Evolutionary conservation across 345 rosid species (phyloP).

Genomic region (Cochlearia excelsa): DNA sequence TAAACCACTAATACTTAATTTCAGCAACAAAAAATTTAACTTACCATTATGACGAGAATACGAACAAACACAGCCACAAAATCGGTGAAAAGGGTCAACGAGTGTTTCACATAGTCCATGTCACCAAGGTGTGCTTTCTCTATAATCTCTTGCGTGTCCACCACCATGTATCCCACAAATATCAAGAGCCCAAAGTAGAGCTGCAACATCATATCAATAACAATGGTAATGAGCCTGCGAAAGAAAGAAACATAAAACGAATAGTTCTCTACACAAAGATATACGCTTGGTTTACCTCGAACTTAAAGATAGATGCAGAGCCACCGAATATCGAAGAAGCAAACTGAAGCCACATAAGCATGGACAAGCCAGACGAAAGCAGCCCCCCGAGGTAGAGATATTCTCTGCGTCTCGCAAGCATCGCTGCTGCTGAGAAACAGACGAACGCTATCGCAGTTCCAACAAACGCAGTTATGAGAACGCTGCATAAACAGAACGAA

Average conservation of each 20-base stretch:
- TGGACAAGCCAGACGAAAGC: constrained; percentile 85
- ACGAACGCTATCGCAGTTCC: constrained; percentile 88
- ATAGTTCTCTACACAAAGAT: not conserved
- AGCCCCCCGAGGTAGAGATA: constrained; percentile 93
- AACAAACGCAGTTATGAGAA: constrained; percentile 78
- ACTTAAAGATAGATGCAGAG: constrained; percentile 71
- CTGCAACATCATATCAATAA: constrained; percentile 37
- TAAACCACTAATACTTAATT: too few species aligned
- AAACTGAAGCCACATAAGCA: constrained; percentile 85
- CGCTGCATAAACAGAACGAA: constrained; percentile 40
- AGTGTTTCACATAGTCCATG: constrained; percentile 82
- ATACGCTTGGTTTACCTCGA: constrained; percentile 52
- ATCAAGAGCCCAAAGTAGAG: constrained; percentile 86
- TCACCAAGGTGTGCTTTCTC: constrained; percentile 90
- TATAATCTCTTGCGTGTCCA: constrained; percentile 89
- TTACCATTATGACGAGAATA: constrained; percentile 76
- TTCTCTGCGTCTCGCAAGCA: constrained; percentile 91
- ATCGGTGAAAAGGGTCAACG: constrained; percentile 77
- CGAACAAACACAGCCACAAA: constrained; percentile 80
- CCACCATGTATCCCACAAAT: constrained; percentile 81
- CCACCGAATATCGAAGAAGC: constrained; percentile 93
- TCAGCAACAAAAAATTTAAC: constrained; percentile 10
- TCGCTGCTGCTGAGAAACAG: constrained; percentile 92
- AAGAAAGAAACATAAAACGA: not conserved
- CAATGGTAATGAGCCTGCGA: not conserved